Conservation (phyloP, 1,284 basidiomycete species). For the Schizopora paradoxa region DNA sequence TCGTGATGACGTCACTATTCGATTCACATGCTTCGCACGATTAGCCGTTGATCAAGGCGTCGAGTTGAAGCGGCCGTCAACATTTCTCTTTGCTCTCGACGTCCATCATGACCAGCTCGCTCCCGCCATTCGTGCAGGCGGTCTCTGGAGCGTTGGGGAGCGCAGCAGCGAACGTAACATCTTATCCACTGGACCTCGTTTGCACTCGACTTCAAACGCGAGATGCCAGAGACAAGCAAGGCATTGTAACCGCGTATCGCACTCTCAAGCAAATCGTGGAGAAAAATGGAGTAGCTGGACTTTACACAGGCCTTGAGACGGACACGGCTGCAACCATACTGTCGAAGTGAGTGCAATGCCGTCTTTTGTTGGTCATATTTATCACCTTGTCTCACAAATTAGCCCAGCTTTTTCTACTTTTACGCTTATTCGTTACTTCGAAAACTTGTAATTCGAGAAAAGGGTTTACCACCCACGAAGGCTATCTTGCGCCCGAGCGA, state of each 20-base stretch:
- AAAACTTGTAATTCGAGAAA: constrained; percentile 23
- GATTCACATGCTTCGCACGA: too few species aligned
- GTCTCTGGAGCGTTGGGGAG: constrained; percentile 51
- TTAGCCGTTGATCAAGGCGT: too few species aligned
- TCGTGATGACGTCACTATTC: too few species aligned
- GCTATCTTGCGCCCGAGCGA: constrained; percentile 23
- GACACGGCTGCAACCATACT: constrained; percentile 49
- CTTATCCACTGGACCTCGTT: constrained; percentile 51
- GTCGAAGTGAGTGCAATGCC: constrained; percentile 40
- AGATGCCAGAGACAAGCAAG: constrained; percentile 4
- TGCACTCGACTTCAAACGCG: constrained; percentile 38
- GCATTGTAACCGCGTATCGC: constrained; percentile 8
- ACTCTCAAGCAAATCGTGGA: constrained; percentile 34
- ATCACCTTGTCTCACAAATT: neutral
- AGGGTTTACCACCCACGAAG: constrained; percentile 31
- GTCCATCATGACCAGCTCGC: constrained; percentile 55
- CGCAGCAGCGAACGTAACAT: constrained; percentile 44
- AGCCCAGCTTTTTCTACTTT: constrained; percentile 42
- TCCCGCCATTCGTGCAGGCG: constrained; percentile 52
- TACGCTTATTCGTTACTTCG: constrained; percentile 40
- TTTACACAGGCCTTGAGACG: constrained; percentile 45
- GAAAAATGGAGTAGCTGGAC: constrained; percentile 36
- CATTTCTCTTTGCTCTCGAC: too few species aligned
- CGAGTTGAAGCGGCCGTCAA: too few species aligned
- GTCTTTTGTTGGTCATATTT: too few species aligned